Conservation (phyloP, 1,284 basidiomycete species). For the Chondrostereum purpureum region DNA sequence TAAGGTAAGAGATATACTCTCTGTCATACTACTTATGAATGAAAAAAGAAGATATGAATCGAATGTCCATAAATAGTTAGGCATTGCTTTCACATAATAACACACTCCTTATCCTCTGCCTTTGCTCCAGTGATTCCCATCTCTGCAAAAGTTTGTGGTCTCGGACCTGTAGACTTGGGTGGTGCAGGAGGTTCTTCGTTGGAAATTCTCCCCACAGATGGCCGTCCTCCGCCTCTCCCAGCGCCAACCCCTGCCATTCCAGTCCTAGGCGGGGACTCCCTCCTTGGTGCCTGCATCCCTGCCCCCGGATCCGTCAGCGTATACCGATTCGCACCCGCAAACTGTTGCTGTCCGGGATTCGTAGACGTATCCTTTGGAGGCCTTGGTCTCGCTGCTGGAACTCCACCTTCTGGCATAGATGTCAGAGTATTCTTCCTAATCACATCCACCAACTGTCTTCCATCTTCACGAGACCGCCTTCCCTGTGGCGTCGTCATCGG, state of each 20-base stretch:
- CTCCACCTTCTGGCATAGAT: background rate
- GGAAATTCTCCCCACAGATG: background rate
- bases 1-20: too few relatives aligned
- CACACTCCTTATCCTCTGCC: slow-evolving; percentile 74
- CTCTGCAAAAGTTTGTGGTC: slow-evolving; percentile 83
- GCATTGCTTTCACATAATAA: slow-evolving; percentile 77
- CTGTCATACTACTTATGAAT: too few relatives aligned
- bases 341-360: slow-evolving; percentile 10
- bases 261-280: background rate
- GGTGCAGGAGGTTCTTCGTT: background rate
- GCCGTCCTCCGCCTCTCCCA: background rate
- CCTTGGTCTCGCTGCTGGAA: background rate
- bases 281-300: background rate
- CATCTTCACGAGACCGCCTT: slow-evolving; percentile 13
- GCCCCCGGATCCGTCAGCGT: slow-evolving; percentile 32
- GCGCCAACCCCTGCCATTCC: background rate
- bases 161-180: slow-evolving; percentile 19
- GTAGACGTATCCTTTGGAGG: background rate
- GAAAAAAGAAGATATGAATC: too few relatives aligned
- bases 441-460: slow-evolving; percentile 9
- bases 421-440: slow-evolving; percentile 11
- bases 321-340: slow-evolving; percentile 31
- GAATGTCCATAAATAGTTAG: too few relatives aligned
- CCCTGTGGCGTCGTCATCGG: slow-evolving; percentile 13
- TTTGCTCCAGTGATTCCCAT: slow-evolving; percentile 82